These are phyloP conservation scores for Trichophyton benhamiae DNA, from an alignment of 2,329 filamentous ascomycete species.

Conservation along the genomic window DNA sequence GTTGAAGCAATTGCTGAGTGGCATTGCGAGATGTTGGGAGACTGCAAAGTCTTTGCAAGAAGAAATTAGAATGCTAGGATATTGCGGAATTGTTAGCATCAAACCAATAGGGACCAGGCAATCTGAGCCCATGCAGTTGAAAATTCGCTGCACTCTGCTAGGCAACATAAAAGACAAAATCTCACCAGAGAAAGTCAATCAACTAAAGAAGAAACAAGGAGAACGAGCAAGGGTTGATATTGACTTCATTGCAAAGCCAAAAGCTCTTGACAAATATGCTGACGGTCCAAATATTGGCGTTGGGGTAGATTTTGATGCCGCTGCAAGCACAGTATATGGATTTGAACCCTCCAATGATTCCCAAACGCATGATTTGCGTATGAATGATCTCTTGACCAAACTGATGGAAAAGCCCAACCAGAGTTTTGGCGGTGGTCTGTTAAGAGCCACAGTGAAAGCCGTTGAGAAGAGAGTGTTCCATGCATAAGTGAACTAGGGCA, in stretches of 20 bases:
- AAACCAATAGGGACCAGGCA: slow-evolving; percentile 20
- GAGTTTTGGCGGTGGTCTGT: slow-evolving; percentile 27
- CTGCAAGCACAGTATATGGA: slow-evolving; percentile 31
- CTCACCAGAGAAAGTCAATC: slow-evolving; percentile 10
- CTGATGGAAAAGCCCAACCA: slow-evolving; percentile 18
- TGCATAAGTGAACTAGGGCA: not conserved
- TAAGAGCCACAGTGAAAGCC: slow-evolving; percentile 28
- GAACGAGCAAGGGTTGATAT: slow-evolving; percentile 24
- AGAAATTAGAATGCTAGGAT: slow-evolving; percentile 34
- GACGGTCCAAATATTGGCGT: slow-evolving; percentile 18
- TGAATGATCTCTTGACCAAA: slow-evolving; percentile 19
- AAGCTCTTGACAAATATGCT: not conserved
- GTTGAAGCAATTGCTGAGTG: slow-evolving; percentile 29
- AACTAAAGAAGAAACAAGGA: slow-evolving; percentile 8
- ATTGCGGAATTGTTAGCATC: slow-evolving; percentile 33
- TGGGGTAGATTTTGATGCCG: slow-evolving; percentile 28
- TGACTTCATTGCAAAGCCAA: slow-evolving; percentile 28
- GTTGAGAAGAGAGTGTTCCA: slow-evolving; percentile 26
- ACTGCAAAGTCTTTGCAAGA: slow-evolving; percentile 29
- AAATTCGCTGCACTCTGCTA: slow-evolving; percentile 30
- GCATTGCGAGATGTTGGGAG: slow-evolving; percentile 34
- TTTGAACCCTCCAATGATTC: slow-evolving; percentile 20
- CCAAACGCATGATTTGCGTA: slow-evolving; percentile 24
- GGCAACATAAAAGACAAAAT: slow-evolving; percentile 15
- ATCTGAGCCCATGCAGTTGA: slow-evolving; percentile 15